Evolutionary conservation across 805 yeast species (phyloP), one percentile per base, ranked within the genome.

Genomic region (Yarrowia sp.): DNA sequence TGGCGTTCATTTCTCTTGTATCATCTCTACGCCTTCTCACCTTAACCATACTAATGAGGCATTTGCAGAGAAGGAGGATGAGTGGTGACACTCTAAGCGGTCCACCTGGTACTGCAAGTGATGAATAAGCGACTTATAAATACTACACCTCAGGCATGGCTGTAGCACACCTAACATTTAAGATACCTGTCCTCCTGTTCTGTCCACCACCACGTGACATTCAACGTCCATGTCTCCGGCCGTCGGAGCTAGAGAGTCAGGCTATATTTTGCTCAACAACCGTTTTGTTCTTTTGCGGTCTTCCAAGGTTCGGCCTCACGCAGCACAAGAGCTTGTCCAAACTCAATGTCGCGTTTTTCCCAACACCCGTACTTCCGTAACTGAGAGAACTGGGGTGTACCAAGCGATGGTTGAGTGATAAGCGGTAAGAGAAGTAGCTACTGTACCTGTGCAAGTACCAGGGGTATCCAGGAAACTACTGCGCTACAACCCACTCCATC

Each of bases 281-380:
- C 61, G 24, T 40, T 55, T 38, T 55, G 38, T 20, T 13, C 38
- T 24, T 55, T 55, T 24, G 7, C 34, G 36, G 33, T 38, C n/a
- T 24, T 24, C 30, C 34, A 36, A 34, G 38, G 58, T 52, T 55
- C 30, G 61, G 20, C 46, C 36, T 14, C 42, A 39, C 40, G 61
- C 61, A 39, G 46, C 44, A 20, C 36, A 5, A 9, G 61, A 39
- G 61, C 38, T 24, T 39, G 46, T 55, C 46, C 38, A n/a, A 58
- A 58, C 64, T 58, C 33, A n/a, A 43, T 42, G 33, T 58, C 38
- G 64, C 39, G 34, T 33, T 58, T 55, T 58, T 58, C 64, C 64
- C 64, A 58, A 58, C 64, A 58, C 64, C 64, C 64, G 64, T 58
- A 42, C 50, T 58, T 58, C 64, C 64, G 64, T 55, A 39, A 53